A percentile compares a stretch with the other conserved stretches of the same genome.
These are phyloP conservation scores for Trichopus zeylanicus DNA, from an alignment of 116 monocot species.

Conservation along the genomic window DNA sequence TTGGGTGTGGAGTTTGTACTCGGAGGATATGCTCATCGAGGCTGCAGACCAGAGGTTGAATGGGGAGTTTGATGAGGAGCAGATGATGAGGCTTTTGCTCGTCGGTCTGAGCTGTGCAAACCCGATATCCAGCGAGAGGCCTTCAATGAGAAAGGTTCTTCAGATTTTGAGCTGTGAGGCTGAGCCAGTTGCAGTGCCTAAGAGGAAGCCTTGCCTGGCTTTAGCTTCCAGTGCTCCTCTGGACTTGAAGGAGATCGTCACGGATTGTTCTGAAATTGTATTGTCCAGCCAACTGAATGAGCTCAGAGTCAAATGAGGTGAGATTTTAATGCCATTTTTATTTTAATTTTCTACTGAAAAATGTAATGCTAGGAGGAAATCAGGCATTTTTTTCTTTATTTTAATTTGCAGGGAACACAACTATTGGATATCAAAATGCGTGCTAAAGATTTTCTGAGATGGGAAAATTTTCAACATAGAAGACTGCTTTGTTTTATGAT, in stretches of 20 bases:
- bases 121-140: slow-evolving; percentile 51
- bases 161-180: slow-evolving; percentile 52
- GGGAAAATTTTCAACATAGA: no score
- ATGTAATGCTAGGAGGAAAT: no score
- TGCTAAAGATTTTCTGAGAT: no score
- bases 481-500: no score
- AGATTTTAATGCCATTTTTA: no score
- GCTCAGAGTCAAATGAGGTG: slow-evolving; percentile 5
- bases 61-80: slow-evolving; percentile 41
- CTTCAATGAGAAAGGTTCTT: slow-evolving; percentile 57
- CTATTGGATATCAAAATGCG: no score
- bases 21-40: slow-evolving; percentile 38
- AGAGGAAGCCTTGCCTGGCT: slow-evolving; percentile 34
- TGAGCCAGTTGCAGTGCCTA: slow-evolving; percentile 30
- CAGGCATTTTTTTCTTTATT: no score
- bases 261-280: slow-evolving; percentile 27
- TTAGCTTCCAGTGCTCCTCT: slow-evolving; percentile 26
- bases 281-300: slow-evolving; percentile 17
- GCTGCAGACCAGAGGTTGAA: slow-evolving; percentile 43
- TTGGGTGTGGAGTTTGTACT: slow-evolving; percentile 59
- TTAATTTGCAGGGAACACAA: no score
- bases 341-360: no score
- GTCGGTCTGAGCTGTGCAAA: slow-evolving; percentile 70
- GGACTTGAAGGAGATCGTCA: slow-evolving; percentile 42
- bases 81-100: slow-evolving; percentile 52